phyloP scores from a whole-genome alignment of 2,329 filamentous ascomycete species.

The Hymenoscyphus salicellus region DNA sequence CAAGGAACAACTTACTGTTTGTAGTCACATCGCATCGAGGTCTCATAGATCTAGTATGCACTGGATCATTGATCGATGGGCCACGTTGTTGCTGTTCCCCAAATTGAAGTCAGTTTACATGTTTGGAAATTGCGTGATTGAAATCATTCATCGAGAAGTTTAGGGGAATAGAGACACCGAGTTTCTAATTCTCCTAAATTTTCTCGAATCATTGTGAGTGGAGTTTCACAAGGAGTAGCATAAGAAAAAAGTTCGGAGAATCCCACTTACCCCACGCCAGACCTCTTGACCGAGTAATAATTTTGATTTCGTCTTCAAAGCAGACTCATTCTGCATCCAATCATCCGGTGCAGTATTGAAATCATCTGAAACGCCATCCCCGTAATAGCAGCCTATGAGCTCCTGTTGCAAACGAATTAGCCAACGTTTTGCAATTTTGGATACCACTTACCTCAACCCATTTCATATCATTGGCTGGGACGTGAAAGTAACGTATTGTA shows the following conservation, averaged over 20 bases:
- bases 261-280: not conserved
- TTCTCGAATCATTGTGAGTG: too few species aligned
- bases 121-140: too few species aligned
- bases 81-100: constrained; percentile 1
- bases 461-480: constrained; percentile 34
- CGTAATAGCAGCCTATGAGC: not conserved
- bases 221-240: too few species aligned
- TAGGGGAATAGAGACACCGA: too few species aligned
- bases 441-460: constrained; percentile 31
- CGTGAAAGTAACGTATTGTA: constrained; percentile 29
- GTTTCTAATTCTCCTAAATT: too few species aligned
- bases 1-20: not conserved
- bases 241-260: too few species aligned
- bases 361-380: not conserved
- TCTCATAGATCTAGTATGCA: constrained; percentile 1
- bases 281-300: not conserved
- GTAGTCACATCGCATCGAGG: not conserved
- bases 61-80: not conserved
- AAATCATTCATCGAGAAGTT: too few species aligned
- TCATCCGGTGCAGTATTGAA: not conserved
- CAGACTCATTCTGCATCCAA: constrained; percentile 1
- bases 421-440: constrained; percentile 11
- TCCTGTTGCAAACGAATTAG: constrained; percentile 1
- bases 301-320: not conserved
- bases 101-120: too few species aligned